Evolutionary conservation across 2,329 filamentous ascomycete species (phyloP).

Genomic region (Ophidiomyces ophidiicola): DNA sequence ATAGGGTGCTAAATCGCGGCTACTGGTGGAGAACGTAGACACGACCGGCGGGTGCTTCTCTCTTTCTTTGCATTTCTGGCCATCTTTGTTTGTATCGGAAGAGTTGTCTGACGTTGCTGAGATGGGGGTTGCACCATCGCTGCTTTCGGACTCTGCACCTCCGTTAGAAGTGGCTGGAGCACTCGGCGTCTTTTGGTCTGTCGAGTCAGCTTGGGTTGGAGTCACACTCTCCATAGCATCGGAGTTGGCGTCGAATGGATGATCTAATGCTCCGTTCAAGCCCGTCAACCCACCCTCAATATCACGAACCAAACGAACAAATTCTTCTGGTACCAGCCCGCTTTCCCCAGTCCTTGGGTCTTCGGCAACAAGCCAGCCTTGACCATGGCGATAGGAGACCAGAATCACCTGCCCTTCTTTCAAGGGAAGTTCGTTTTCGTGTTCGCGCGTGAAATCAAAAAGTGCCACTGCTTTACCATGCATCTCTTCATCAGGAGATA

Average conservation of each 20-base stretch:
- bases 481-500: constrained; percentile 92
- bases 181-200: not conserved
- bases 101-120: not conserved
- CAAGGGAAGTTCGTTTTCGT: constrained; percentile 88
- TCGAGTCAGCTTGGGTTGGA: constrained; percentile 21
- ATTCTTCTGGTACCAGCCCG: constrained; percentile 90
- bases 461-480: constrained; percentile 91
- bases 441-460: constrained; percentile 89
- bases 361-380: constrained; percentile 94
- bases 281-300: constrained; percentile 82
- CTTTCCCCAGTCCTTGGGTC: constrained; percentile 90
- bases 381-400: constrained; percentile 89
- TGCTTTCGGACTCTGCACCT: not conserved
- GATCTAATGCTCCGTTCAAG: constrained; percentile 44
- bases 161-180: not conserved
- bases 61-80: constrained; percentile 12
- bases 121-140: not conserved
- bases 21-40: constrained; percentile 41
- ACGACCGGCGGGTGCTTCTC: constrained; percentile 36
- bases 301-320: constrained; percentile 80
- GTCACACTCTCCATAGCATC: constrained; percentile 19
- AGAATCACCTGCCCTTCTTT: constrained; percentile 92
- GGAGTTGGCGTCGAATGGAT: constrained; percentile 14
- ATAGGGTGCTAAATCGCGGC: constrained; percentile 39
- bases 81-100: constrained; percentile 6